Percentiles rank a stretch among this genome's conserved stretches.
These are phyloP conservation scores for Halenospora varia DNA, from an alignment of 495 filamentous ascomycete species.

Conservation along the genomic window DNA sequence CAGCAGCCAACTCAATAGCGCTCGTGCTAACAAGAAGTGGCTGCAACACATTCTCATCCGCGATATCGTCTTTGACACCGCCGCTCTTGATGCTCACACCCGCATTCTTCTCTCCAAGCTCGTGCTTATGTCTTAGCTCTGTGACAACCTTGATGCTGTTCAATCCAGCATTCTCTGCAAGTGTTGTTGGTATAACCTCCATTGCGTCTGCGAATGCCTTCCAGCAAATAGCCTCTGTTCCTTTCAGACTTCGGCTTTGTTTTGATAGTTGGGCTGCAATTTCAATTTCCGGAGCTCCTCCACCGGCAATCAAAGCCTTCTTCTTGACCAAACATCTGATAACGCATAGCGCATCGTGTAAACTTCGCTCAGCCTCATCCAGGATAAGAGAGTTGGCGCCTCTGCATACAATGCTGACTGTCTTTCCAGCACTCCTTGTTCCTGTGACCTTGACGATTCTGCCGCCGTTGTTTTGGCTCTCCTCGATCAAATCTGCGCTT, in stretches of 20 bases:
- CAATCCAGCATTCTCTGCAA: conserved; percentile 94
- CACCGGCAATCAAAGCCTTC: conserved; percentile 93
- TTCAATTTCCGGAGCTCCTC: conserved; percentile 93
- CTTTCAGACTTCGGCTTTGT: conserved; percentile 75
- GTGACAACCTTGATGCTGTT: conserved; percentile 99
- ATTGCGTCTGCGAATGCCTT: conserved; percentile 97
- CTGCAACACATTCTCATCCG: conserved; percentile 96
- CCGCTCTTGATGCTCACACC: conserved; percentile 97
- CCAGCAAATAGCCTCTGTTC: conserved; percentile 96
- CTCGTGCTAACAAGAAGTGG: conserved; percentile 94
- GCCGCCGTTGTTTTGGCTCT: conserved; percentile 79
- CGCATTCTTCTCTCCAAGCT: conserved; percentile 89
- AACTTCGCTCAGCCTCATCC: conserved; percentile 91
- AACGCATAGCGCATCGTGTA: conserved; percentile 96
- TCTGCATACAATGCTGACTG: conserved; percentile 87
- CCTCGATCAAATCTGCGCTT: conserved; percentile 91
- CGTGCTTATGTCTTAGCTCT: conserved; percentile 88
- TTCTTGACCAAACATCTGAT: conserved; percentile 98
- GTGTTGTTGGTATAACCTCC: conserved; percentile 94
- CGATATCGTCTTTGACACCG: conserved; percentile 90
- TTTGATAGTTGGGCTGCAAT: conserved; percentile 78
- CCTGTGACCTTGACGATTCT: conserved; percentile 93
- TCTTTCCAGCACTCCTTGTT: conserved; percentile 76
- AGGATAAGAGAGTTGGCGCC: conserved; percentile 93
- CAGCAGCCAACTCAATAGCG: conserved; percentile 91